These are phyloP conservation scores for Mycena crocata DNA, from an alignment of 768 basidiomycete genomes.

Conservation along the genomic window DNA sequence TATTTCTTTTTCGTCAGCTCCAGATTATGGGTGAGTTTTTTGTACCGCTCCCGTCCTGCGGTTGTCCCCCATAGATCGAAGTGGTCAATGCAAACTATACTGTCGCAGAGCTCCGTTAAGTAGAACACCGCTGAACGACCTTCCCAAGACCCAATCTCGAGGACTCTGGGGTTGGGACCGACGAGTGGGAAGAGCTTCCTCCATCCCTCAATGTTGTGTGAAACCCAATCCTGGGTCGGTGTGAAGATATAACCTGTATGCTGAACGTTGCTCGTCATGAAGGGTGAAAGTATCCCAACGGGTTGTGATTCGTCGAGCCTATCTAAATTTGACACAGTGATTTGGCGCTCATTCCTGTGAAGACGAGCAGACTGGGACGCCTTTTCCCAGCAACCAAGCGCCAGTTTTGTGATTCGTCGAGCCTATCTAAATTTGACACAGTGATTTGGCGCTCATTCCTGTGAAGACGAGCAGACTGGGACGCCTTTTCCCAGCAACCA, in stretches of 20 bases:
- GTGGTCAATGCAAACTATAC: slow-evolving; percentile 67
- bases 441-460: background rate
- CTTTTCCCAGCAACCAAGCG: too few relatives aligned
- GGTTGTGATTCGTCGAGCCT: too few relatives aligned
- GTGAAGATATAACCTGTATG: slow-evolving; percentile 51
- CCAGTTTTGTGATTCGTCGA: too few relatives aligned
- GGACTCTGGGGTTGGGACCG: slow-evolving; percentile 52
- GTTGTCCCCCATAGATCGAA: slow-evolving; percentile 64
- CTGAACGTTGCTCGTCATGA: background rate
- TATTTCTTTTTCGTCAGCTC: slow-evolving; percentile 53
- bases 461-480: too few relatives aligned
- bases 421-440: background rate
- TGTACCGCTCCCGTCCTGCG: slow-evolving; percentile 59
- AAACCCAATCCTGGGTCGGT: slow-evolving; percentile 68
- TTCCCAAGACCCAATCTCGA: slow-evolving; percentile 74
- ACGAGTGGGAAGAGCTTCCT: slow-evolving; percentile 47
- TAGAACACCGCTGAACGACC: slow-evolving; percentile 72
- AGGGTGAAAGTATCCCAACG: too few relatives aligned
- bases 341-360: background rate
- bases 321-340: background rate
- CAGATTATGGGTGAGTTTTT: slow-evolving; percentile 61
- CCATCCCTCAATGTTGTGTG: slow-evolving; percentile 58
- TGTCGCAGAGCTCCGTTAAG: slow-evolving; percentile 57
- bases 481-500: too few relatives aligned
- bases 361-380: too few relatives aligned